Conservation (phyloP, 371 early-diverging fungal species). For the Saksenaea vasiformis region DNA sequence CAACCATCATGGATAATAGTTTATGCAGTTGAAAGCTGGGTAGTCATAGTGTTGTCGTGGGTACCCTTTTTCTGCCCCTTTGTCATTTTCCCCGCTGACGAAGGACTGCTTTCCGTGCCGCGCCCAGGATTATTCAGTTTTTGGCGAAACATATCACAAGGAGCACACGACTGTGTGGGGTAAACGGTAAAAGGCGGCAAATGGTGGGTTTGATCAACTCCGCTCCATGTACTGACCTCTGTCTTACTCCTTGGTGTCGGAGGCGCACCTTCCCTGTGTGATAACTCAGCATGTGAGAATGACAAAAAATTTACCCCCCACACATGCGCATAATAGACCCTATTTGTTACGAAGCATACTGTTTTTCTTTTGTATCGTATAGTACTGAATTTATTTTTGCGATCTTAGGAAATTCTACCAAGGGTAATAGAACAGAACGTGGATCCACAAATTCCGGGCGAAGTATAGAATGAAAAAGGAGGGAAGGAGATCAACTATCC, state of each 20-base stretch:
- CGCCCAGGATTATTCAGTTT: background rate
- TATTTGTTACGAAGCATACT: background rate
- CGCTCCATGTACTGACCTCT: background rate
- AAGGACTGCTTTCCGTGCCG: background rate
- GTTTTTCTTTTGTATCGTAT: too few species aligned
- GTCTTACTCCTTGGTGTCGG: background rate
- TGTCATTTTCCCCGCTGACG: background rate
- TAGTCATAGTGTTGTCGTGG: background rate
- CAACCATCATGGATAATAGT: background rate
- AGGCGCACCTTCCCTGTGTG: background rate
- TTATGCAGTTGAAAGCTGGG: background rate
- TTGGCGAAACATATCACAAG: conserved; percentile 1
- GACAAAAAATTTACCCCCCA: conserved; percentile 1
- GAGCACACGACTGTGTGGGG: background rate
- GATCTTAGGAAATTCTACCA: too few species aligned
- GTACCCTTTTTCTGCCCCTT: background rate
- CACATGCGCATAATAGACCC: background rate
- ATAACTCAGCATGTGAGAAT: conserved; percentile 3
- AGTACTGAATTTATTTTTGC: too few species aligned
- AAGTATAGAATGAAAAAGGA: background rate
- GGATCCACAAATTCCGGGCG: background rate
- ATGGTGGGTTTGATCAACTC: background rate
- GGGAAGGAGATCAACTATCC: background rate
- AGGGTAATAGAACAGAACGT: background rate
- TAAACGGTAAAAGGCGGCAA: conserved; percentile 6